Base-by-base conservation (phyloP, 1,284 basidiomycete species). In the Naganishia liquefaciens region DNA sequence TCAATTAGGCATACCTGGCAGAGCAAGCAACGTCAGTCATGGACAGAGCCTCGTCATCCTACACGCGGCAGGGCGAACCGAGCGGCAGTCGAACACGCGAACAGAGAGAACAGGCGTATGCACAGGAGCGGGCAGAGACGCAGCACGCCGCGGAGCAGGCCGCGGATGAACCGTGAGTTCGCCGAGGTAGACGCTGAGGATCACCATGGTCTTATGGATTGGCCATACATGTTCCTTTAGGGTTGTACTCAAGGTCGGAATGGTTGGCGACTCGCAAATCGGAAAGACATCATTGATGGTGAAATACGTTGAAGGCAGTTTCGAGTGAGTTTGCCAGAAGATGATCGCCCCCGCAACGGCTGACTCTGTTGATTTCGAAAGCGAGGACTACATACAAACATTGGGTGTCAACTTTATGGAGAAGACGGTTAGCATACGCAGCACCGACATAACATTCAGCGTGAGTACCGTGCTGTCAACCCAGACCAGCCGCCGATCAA, bases 321-420 rank as follows among this genome's bases (percentile, higher is more conserved):
- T 94, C 78, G 92, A 94, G 78, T 80, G 64, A 66, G 77, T 76
- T 4, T 44, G 10, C 5, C 4, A 13, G 13, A 21, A 43, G 11
- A 17, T 28, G 3, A n/a, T n/a, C n/a, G n/a, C n/a, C n/a, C n/a
- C n/a, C n/a, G n/a, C n/a, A n/a, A n/a, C n/a, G n/a, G 6, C 47
- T 15, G n/a, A 13, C 9, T 28, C 15, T 21, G 3, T 28, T 10
- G 28, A 11, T 13, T 37, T 23, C 23, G 44, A 39, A 30, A 82
- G 83, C 81, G 94, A 97, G 82, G 94, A 98, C 80, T 98, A 98
- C 81, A 97, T 98, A 78, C 95, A 98, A 84, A 97, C 94, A 80
- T 87, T 97, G 80, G 93, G 93, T 81, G 94, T 97, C 81, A 97
- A 97, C 81, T 97, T 97, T 79, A 97, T 98, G 94, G 94, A 97